Base-by-base conservation (phyloP, 75 land plant genomes). In the Pinus albicaulis region DNA sequence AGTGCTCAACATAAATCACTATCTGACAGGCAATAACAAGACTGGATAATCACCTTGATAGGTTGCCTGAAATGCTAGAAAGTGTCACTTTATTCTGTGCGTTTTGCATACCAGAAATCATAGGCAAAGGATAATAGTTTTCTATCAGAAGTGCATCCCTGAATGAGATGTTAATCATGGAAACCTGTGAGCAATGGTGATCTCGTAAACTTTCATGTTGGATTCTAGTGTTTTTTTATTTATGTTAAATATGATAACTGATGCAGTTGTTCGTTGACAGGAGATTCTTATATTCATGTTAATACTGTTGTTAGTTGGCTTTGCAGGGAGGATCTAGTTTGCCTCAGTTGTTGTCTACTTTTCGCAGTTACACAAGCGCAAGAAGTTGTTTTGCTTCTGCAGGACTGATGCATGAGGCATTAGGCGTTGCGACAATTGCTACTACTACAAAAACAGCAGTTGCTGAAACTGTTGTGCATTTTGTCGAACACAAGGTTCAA, bases 401-500 rank as follows among this genome's bases (percentile, higher is more conserved):
- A 65, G 69, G 69, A 65, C 6, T 34, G 31, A 28, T 65, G 14
- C 41, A 36, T 17, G 69, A 34, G 41, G 19, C 69, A 31, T 36
- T 65, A 34, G 69, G 17, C 17, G 69, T 31, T 7, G 69, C 41
- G 3, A 16, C 69, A 5, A 58, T 23, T 24, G 20, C 56, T 48
- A 73, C 12, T 25, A 19, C 81, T 5, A 76, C 70, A 31, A 17
- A 25, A 28, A 53, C 36, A 56, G 22, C 26, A 48, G 52, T 55
- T 41, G 80, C 72, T n/a, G 57, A 59, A 38, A 74, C 57, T 34
- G 82, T 70, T 31, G 76, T 26, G 48, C 81, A 80, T 20, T 81
- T 80, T 28, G 71, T 72, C 48, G 83, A 79, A 60, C 83, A 81
- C 57, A 34, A 80, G 61, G 83, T 81, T 13, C 82, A 79, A 28